Evolutionary conservation across 352 stramenopile genomes (phyloP), one percentile per base, ranked within the genome.

Genomic region (Globisporangium takayamanum): DNA sequence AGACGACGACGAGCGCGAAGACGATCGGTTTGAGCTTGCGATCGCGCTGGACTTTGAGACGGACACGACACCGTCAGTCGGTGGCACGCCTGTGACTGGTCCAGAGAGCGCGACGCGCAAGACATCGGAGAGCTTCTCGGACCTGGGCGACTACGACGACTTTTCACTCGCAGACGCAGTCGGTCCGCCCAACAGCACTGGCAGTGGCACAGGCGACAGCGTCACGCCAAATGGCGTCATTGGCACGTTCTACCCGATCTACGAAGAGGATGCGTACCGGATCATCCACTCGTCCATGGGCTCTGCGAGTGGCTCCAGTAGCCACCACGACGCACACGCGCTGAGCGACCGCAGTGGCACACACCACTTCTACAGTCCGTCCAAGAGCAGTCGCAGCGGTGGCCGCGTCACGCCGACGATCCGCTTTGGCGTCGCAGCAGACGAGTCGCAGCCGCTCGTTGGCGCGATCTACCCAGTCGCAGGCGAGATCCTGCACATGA

Each of bases 61-160:
- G 0, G 76, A 87, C 50, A 78, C 74, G 20, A 76, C 78, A 47
- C 54, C 60, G 20, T 66, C 60, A 16, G 25, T 69, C 10, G 53
- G 50, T 5, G 67, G 53, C 45, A 63, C 49, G 26, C 50, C 49
- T 51, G 46, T 26, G 60, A 69, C 52, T 62, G 67, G 69, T 1
- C 69, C 74, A 6, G 69, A 69, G 22, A 87, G 74, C 55, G 67
- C 72, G 42, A 83, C 77, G 15, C 75, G 85, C n/a, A 87, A 95
- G 64, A 90, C 76, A 11, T 92, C 80, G 11, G 92, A 80, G 54
- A 95, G 85, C 51, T 95, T 95, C 67, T 95, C 85, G 8, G 85
- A 95, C 69, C 55, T 95, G 15, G 85, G 83, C 11, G 85, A 95
- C 49, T 92, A 88, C 51, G 85, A 95, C 49, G 83, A 93, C 50